Conservation (phyloP, 495 filamentous ascomycete genomes). For the Lasiosphaeria miniovina region DNA sequence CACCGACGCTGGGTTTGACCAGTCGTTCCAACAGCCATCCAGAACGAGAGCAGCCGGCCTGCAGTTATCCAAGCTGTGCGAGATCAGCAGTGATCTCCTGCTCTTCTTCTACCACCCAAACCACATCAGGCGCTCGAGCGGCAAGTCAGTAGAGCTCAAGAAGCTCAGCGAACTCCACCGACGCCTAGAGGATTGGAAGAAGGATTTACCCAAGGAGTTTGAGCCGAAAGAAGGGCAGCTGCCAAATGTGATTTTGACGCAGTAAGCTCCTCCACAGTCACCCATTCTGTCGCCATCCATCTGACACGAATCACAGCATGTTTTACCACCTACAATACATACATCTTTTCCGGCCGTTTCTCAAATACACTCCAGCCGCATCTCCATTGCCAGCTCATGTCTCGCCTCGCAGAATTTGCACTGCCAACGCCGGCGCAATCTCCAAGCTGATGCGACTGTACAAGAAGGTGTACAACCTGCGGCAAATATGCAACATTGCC, state of each 20-base stretch:
- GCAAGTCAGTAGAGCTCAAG: slow-evolving; percentile 73
- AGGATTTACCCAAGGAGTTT: slow-evolving; percentile 79
- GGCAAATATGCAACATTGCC: slow-evolving; percentile 91
- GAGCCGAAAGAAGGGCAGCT: slow-evolving; percentile 87
- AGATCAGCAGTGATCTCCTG: slow-evolving; percentile 90
- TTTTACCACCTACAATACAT: slow-evolving; percentile 96
- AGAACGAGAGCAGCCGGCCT: slow-evolving; percentile 78
- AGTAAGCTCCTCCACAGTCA: slow-evolving; percentile 59
- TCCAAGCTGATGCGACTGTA: slow-evolving; percentile 91
- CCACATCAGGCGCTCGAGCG: slow-evolving; percentile 55
- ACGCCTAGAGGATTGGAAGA: slow-evolving; percentile 87
- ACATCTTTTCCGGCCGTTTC: slow-evolving; percentile 93
- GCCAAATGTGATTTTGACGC: slow-evolving; percentile 87
- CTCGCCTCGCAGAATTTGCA: slow-evolving; percentile 86
- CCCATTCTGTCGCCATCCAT: background rate
- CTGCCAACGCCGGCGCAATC: slow-evolving; percentile 80
- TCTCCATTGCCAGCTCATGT: slow-evolving; percentile 85
- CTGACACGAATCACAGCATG: slow-evolving; percentile 64
- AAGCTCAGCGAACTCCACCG: slow-evolving; percentile 89
- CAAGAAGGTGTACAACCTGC: slow-evolving; percentile 83
- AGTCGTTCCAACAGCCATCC: slow-evolving; percentile 71
- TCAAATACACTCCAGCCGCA: slow-evolving; percentile 77
- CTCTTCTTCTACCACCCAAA: slow-evolving; percentile 86
- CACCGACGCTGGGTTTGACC: slow-evolving; percentile 72
- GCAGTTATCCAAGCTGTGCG: slow-evolving; percentile 79